A percentile compares a stretch with the other conserved stretches of the same genome.
phyloP scores from a whole-genome alignment of 2,329 filamentous ascomycete species.

The Camptophora hylomeconis region DNA sequence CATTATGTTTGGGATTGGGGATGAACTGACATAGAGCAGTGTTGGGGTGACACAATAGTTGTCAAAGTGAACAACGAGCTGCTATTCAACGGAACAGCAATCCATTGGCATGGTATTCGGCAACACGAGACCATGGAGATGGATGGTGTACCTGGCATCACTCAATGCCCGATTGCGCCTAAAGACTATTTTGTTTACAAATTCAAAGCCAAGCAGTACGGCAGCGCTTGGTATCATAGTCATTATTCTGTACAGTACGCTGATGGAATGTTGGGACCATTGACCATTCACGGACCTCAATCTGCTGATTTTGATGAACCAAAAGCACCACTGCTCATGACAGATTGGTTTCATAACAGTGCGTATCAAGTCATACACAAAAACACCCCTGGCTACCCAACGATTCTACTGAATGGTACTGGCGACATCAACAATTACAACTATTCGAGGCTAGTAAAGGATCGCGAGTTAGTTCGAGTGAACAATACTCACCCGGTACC shows the following conservation, averaged over 20 bases:
- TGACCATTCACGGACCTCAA: slow-evolving; percentile 7
- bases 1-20: no score
- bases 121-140: slow-evolving; percentile 19
- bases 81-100: no score
- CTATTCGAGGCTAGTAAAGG: slow-evolving; percentile 4
- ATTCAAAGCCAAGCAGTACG: slow-evolving; percentile 42
- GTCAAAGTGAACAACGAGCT: no score
- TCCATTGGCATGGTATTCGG: no score
- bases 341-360: slow-evolving; percentile 5
- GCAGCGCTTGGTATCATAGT: slow-evolving; percentile 47
- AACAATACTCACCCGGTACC: slow-evolving; percentile 4
- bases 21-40: slow-evolving; percentile 49
- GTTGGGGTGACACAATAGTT: slow-evolving; percentile 55
- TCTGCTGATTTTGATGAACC: slow-evolving; percentile 6
- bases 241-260: slow-evolving; percentile 37
- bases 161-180: slow-evolving; percentile 38
- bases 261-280: not conserved
- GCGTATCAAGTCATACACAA: not conserved
- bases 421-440: not conserved
- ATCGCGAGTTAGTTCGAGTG: slow-evolving; percentile 1
- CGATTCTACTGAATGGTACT: not conserved
- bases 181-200: slow-evolving; percentile 42
- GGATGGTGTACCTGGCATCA: slow-evolving; percentile 27
- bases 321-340: slow-evolving; percentile 5
- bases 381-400: not conserved